A percentile compares a stretch with the other conserved stretches of the same genome.
Conservation (phyloP, 352 stramenopile species). For the Plasmopara halstedii region DNA sequence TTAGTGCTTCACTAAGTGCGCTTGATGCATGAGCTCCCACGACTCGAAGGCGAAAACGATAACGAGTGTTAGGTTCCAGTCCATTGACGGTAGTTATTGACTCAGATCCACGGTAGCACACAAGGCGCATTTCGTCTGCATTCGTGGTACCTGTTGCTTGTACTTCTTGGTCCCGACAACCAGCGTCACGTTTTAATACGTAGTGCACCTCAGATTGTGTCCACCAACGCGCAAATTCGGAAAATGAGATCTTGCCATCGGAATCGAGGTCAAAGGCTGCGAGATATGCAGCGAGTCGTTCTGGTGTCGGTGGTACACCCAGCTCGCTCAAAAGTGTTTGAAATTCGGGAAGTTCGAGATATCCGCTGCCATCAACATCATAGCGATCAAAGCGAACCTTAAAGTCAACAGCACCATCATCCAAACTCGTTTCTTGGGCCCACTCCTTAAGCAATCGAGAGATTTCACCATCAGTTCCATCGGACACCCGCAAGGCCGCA, state of each 20-base stretch:
- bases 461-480: conserved; percentile 46
- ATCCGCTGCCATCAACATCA: conserved; percentile 60
- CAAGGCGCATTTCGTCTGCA: conserved; percentile 42
- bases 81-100: conserved; percentile 36
- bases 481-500: conserved; percentile 37
- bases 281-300: conserved; percentile 80
- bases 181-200: conserved; percentile 67
- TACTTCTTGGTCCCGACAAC: conserved; percentile 5
- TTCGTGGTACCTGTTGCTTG: conserved; percentile 2
- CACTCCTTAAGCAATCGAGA: conserved; percentile 78
- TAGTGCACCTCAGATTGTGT: conserved; percentile 69
- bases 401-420: conserved; percentile 66
- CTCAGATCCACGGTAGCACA: conserved; percentile 70
- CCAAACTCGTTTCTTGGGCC: conserved; percentile 70
- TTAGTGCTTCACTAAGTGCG: conserved; percentile 62
- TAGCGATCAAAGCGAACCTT: conserved; percentile 67
- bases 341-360: conserved; percentile 81
- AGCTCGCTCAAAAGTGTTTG: conserved; percentile 81
- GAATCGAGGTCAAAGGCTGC: conserved; percentile 71
- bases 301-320: conserved; percentile 66
- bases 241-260: conserved; percentile 80
- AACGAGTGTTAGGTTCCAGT: conserved; percentile 77
- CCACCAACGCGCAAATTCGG: conserved; percentile 88
- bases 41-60: conserved; percentile 75
- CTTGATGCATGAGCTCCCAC: conserved; percentile 73